Percentiles rank a stretch among this genome's conserved stretches.
phyloP scores from a whole-genome alignment of 2,329 filamentous ascomycete genomes.

The Fusarium sp. region DNA sequence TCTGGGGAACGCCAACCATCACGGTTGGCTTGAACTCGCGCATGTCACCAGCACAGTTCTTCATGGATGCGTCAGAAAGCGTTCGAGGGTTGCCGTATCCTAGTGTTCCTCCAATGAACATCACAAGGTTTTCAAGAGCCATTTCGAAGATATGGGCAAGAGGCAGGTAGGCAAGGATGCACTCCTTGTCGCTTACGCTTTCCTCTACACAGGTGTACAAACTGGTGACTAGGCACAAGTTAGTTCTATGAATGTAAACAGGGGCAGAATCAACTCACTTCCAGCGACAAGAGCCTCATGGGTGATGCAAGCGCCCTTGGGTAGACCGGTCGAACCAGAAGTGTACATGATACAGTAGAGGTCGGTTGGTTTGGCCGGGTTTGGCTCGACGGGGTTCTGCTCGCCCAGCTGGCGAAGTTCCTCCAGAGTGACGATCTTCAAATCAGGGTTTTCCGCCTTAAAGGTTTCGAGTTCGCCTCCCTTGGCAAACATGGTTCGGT shows the following conservation, averaged over 20 bases:
- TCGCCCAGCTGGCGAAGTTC: slow-evolving; percentile 70
- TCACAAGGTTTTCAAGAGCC: slow-evolving; percentile 89
- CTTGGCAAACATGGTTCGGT: slow-evolving; percentile 65
- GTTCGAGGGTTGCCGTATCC: slow-evolving; percentile 94
- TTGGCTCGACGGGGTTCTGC: slow-evolving; percentile 77
- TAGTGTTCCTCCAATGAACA: slow-evolving; percentile 91
- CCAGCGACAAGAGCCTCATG: slow-evolving; percentile 86
- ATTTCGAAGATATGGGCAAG: slow-evolving; percentile 97
- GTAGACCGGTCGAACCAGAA: slow-evolving; percentile 88
- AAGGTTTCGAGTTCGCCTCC: slow-evolving; percentile 67
- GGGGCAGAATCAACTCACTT: slow-evolving; percentile 57
- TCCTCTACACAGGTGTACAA: slow-evolving; percentile 82
- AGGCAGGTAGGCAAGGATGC: slow-evolving; percentile 89
- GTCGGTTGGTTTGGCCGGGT: slow-evolving; percentile 79
- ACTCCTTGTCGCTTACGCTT: slow-evolving; percentile 81
- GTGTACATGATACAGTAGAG: slow-evolving; percentile 89
- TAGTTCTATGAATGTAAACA: slow-evolving; percentile 26
- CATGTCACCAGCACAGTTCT: slow-evolving; percentile 94
- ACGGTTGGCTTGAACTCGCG: slow-evolving; percentile 90
- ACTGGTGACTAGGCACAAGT: slow-evolving; percentile 72
- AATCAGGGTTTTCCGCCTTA: slow-evolving; percentile 66
- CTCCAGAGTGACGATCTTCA: slow-evolving; percentile 67
- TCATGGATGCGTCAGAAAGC: slow-evolving; percentile 85
- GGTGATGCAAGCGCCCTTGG: slow-evolving; percentile 88
- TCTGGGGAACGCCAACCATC: slow-evolving; percentile 92